Conservation (phyloP, 1,284 basidiomycete species). For the Cryptococcus sp. region DNA sequence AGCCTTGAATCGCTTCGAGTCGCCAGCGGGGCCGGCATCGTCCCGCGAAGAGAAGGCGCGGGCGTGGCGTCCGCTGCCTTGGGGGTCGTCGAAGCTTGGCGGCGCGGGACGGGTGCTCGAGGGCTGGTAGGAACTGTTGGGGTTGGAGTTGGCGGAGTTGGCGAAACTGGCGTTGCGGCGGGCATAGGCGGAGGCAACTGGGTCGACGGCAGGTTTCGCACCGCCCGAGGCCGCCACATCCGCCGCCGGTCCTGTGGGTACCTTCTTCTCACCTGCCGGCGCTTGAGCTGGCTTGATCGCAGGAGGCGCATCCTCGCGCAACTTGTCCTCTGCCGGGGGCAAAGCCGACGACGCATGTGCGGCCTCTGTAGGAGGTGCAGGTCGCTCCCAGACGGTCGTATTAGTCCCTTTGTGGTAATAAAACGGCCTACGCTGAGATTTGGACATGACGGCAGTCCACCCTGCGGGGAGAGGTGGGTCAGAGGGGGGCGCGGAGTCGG, state of each 20-base stretch:
- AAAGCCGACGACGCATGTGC: neutral
- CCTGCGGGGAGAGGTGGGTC: constrained; percentile 19
- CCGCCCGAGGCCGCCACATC: neutral
- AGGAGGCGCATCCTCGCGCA: neutral
- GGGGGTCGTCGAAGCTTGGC: neutral
- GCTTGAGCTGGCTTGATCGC: neutral
- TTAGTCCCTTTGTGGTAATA: constrained; percentile 21
- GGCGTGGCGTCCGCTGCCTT: no score
- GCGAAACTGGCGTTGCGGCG: neutral
- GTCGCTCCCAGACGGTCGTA: constrained; percentile 20
- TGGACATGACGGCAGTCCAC: constrained; percentile 24
- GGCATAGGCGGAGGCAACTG: constrained; percentile 3
- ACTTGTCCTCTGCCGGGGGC: neutral
- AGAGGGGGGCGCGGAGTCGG: neutral
- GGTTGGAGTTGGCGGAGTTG: no score
- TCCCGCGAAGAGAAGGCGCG: constrained; percentile 1
- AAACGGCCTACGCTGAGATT: constrained; percentile 19
- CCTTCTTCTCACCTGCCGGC: neutral
- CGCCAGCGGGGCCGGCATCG: constrained; percentile 1
- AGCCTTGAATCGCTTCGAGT: constrained; percentile 14
- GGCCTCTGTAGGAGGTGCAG: constrained; percentile 3
- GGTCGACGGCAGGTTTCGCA: neutral
- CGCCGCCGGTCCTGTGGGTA: constrained; percentile 2
- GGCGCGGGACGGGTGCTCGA: neutral
- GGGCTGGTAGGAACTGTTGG: no score